A percentile compares a stretch with the other conserved stretches of the same genome.
phyloP scores from a whole-genome alignment of 2,329 filamentous ascomycete genomes.

The Epicoccum nigrum region DNA sequence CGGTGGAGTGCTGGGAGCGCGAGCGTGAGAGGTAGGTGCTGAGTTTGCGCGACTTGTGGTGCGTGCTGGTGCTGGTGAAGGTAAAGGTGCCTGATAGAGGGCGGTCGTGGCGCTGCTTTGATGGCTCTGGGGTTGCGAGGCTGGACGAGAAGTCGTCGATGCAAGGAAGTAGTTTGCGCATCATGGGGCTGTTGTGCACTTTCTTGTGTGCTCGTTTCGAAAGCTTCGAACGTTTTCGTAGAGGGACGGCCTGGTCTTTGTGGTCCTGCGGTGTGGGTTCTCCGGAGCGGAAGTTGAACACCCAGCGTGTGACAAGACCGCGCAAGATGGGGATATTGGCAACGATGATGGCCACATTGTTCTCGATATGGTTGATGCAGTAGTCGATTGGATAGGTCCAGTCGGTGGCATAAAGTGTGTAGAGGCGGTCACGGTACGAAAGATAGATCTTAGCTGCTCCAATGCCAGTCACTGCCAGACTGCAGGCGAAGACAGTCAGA shows the following conservation, averaged over 20 bases:
- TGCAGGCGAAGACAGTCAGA: conserved; percentile 48
- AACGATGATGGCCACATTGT: conserved; percentile 51
- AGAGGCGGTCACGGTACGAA: conserved; percentile 50
- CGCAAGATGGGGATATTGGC: conserved; percentile 51
- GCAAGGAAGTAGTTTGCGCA: conserved; percentile 44
- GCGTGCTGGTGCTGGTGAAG: background rate
- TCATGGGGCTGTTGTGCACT: conserved; percentile 28
- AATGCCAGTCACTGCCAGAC: conserved; percentile 49
- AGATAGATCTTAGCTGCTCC: conserved; percentile 50
- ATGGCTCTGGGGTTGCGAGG: conserved; percentile 29
- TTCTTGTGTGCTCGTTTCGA: conserved; percentile 34
- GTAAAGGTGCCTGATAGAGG: conserved; percentile 14
- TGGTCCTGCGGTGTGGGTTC: conserved; percentile 41
- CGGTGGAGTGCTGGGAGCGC: conserved; percentile 32
- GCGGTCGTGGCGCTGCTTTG: conserved; percentile 1
- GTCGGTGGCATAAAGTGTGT: conserved; percentile 42
- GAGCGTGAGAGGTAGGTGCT: conserved; percentile 37
- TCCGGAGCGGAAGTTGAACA: conserved; percentile 44
- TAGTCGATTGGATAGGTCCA: conserved; percentile 52
- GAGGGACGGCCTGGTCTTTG: conserved; percentile 37
- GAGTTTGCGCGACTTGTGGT: conserved; percentile 23
- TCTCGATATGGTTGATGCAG: conserved; percentile 51
- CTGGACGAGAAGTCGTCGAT: conserved; percentile 46
- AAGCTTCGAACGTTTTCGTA: conserved; percentile 37
- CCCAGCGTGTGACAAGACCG: conserved; percentile 49